Evolutionary conservation across 441 rosid species (phyloP), one percentile per base, ranked within the genome.

Genomic region (Populus hybrid): DNA sequence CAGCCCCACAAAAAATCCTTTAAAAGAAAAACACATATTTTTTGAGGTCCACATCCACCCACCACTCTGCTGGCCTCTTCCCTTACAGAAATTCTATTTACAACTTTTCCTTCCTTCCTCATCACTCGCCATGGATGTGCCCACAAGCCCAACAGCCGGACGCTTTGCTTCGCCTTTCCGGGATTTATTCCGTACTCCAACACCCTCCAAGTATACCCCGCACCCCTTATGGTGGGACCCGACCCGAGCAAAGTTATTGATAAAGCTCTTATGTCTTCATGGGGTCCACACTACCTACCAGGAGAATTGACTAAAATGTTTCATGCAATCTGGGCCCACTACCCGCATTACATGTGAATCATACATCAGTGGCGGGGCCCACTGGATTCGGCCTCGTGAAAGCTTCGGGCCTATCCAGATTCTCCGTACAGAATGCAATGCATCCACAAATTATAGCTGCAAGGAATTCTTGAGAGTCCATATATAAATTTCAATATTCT

Each of bases 1-100:
- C 18, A 23, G 59, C 59, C 70, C 77, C 77, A 74, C 70, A 38
- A 23, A 36, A 10, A 73, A 63, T 63, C 69, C 42, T 24, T 24
- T 4, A 2, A 32, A 7, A 7, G 38, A 23, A 24, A 5, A 69
- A 46, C 28, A 14, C 7, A 0, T 6, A 57, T 18, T 20, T 57
- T 57, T n/a, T 40, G n/a, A 73, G 76, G 76, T 28, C 76, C 57
- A 73, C 76, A 5, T n/a, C 67, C 67, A 61, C 76, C 68, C 76
- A 34, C 76, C 76, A 5, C 30, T 2, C 9, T 7, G 24, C 18
- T 38, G n/a, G 21, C 11, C 24, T 74, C 69, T 5, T 32, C 75
- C 21, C 32, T 23, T 30, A 14, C 10, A 35, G 20, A 68, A 69
- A 10, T n/a, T 6, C 11, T 35, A 0, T 8, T 12, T 3, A 23